Percentiles rank a stretch among this genome's conserved stretches.
These are phyloP conservation scores for Thinopyrum elongatum DNA, from an alignment of 176 grass and related monocot genomes.

Conservation along the genomic window DNA sequence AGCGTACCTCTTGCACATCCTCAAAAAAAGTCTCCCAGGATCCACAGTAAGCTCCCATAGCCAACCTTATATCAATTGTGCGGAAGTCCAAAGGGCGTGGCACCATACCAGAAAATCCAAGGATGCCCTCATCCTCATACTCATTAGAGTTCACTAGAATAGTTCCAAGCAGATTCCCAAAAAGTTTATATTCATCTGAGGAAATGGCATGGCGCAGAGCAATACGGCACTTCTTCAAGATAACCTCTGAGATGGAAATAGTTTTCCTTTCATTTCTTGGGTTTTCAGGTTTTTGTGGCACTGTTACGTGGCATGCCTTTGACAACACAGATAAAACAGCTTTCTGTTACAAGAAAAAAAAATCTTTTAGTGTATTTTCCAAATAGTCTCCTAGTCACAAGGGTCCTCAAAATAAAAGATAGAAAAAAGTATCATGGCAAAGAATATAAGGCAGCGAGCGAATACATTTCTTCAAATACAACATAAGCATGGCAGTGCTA, in stretches of 20 bases:
- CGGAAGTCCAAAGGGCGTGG: conserved; percentile 92
- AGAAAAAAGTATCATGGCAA: not conserved
- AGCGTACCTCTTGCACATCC: conserved; percentile 84
- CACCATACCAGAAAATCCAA: conserved; percentile 95
- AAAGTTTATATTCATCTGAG: conserved; percentile 74
- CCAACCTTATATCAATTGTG: conserved; percentile 93
- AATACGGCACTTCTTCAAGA: conserved; percentile 87
- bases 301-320: conserved; percentile 52
- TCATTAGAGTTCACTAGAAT: conserved; percentile 75
- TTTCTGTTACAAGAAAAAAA: conserved; percentile 63
- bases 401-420: conserved; percentile 18
- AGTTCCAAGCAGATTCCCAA: conserved; percentile 90
- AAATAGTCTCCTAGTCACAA: not conserved
- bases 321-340: conserved; percentile 76
- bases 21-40: conserved; percentile 86
- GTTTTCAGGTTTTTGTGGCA: conserved; percentile 45
- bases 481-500: conserved; percentile 11
- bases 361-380: conserved; percentile 19
- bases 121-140: conserved; percentile 92
- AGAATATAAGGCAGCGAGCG: not conserved
- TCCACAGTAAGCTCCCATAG: conserved; percentile 76
- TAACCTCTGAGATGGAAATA: conserved; percentile 75
- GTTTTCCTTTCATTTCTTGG: conserved; percentile 41
- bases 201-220: conserved; percentile 62
- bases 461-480: not conserved